These are phyloP conservation scores for Naganishia kalamii DNA, from an alignment of 768 basidiomycete species.

Conservation along the genomic window DNA sequence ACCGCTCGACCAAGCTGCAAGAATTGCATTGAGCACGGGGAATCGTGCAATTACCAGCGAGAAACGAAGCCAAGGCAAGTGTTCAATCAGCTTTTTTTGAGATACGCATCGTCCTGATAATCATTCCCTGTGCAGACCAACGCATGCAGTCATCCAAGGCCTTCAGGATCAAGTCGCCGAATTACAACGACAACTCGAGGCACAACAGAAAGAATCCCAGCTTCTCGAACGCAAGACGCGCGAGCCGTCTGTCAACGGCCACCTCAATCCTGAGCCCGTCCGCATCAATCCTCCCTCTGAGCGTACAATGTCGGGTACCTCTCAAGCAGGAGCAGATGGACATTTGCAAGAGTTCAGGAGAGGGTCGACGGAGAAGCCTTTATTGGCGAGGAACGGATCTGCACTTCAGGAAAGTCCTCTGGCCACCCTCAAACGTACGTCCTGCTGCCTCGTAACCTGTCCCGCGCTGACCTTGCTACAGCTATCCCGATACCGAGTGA, in stretches of 20 bases:
- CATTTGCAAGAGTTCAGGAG: too few relatives aligned
- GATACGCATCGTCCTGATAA: not conserved
- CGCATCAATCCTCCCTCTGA: too few relatives aligned
- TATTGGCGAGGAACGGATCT: too few relatives aligned
- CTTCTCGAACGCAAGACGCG: not conserved
- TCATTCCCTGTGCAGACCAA: not conserved
- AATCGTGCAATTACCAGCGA: not conserved
- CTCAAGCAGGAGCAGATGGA: too few relatives aligned
- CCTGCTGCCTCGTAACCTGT: too few relatives aligned
- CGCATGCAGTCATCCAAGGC: conserved; percentile 6
- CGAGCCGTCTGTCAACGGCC: not conserved
- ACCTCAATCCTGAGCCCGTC: too few relatives aligned
- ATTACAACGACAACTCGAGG: not conserved
- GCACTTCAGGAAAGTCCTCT: too few relatives aligned
- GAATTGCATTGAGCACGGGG: conserved; percentile 2
- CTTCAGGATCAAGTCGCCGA: not conserved
- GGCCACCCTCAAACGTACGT: too few relatives aligned
- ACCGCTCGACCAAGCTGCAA: not conserved
- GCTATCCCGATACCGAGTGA: too few relatives aligned
- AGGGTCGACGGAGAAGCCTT: too few relatives aligned
- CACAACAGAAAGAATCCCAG: conserved; percentile 3
- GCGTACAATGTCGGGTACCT: too few relatives aligned
- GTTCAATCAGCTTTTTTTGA: not conserved
- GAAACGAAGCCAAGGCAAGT: not conserved
- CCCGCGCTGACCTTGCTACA: too few relatives aligned